Conservation (phyloP, 1,284 basidiomycete species). For the Tilletia caries region DNA sequence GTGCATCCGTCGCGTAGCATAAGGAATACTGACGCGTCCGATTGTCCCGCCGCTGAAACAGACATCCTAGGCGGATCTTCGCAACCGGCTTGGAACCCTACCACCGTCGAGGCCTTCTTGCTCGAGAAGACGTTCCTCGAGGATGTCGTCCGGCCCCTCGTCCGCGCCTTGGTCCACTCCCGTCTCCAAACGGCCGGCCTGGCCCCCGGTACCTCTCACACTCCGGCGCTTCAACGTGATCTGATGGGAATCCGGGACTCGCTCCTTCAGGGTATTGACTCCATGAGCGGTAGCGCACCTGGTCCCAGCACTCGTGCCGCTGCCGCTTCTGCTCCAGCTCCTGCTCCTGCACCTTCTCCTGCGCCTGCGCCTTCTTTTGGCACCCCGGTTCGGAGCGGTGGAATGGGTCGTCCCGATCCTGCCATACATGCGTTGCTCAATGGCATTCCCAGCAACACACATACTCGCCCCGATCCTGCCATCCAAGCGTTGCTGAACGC, state of each 20-base stretch:
- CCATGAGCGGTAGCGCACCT: not conserved
- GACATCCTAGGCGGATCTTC: not conserved
- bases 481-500: too few relatives aligned
- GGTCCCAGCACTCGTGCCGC: not conserved
- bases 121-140: conserved; percentile 10
- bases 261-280: not conserved
- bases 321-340: not conserved
- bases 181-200: not conserved
- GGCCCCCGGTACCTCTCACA: not conserved
- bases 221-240: not conserved
- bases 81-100: not conserved
- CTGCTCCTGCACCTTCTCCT: not conserved
- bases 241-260: not conserved
- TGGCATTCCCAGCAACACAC: too few relatives aligned
- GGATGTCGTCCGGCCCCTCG: conserved; percentile 6
- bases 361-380: too few relatives aligned
- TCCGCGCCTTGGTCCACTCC: not conserved
- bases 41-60: not conserved
- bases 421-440: too few relatives aligned
- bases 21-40: too few relatives aligned
- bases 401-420: too few relatives aligned
- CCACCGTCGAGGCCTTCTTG: not conserved
- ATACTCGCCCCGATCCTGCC: too few relatives aligned
- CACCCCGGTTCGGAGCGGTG: too few relatives aligned
- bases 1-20: too few relatives aligned